phyloP scores from a whole-genome alignment of 1,139 yeast genomes.

The Eremothecium gossypii region DNA sequence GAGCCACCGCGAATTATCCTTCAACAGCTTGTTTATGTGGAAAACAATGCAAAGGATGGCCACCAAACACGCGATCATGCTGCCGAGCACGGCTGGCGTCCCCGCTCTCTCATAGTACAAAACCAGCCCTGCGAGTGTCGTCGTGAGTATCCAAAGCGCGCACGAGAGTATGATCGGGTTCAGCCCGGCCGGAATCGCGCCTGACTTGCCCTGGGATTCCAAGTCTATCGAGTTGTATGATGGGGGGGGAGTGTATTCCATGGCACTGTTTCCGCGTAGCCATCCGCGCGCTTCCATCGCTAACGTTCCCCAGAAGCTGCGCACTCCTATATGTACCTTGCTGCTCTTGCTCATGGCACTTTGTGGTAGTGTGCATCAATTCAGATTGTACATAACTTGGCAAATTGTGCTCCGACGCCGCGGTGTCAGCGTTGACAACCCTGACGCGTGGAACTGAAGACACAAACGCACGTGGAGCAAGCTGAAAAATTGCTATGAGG shows the following conservation, averaged over 20 bases:
- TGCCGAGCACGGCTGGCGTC: neutral
- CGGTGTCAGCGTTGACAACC: too few species aligned
- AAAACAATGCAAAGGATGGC: slow-evolving; percentile 1
- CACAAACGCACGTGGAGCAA: too few species aligned
- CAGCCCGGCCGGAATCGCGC: neutral
- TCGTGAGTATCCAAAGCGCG: neutral
- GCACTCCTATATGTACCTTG: too few species aligned
- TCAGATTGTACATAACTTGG: too few species aligned
- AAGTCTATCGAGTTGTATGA: slow-evolving; percentile 2
- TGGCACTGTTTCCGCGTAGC: neutral
- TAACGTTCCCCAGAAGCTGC: too few species aligned
- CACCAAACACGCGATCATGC: neutral
- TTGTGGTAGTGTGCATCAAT: too few species aligned
- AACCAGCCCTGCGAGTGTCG: neutral
- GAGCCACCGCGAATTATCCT: neutral
- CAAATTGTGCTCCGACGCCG: too few species aligned
- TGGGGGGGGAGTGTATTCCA: slow-evolving; percentile 5
- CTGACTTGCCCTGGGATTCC: neutral
- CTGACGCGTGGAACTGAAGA: too few species aligned
- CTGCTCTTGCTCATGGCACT: too few species aligned
- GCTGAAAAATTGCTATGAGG: too few species aligned
- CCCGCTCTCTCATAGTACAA: neutral
- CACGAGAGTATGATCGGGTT: neutral
- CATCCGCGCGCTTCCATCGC: too few species aligned
- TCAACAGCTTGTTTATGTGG: neutral